Evolutionary conservation across 805 yeast genomes (phyloP).

Genomic region (Pichia deserticola): DNA sequence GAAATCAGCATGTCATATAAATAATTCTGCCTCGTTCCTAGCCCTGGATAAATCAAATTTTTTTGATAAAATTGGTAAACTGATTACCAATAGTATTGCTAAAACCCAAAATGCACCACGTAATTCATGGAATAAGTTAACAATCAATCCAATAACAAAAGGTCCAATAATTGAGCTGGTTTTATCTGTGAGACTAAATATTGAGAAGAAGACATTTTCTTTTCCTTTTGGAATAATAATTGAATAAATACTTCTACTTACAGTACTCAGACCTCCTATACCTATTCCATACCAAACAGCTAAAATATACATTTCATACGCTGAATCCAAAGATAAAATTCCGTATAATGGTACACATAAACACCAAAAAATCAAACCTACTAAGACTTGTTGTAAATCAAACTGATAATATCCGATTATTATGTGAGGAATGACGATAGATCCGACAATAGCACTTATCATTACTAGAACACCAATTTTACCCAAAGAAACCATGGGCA

Average conservation of each 20-base stretch:
- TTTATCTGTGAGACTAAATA: conserved; percentile 72
- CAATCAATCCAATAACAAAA: conserved; percentile 58
- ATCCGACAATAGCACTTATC: conserved; percentile 61
- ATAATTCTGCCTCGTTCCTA: conserved; percentile 1
- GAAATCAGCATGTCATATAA: neutral
- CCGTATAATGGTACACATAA: conserved; percentile 68
- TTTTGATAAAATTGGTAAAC: conserved; percentile 48
- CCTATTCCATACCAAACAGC: conserved; percentile 74
- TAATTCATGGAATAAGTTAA: conserved; percentile 67
- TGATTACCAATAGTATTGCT: conserved; percentile 41
- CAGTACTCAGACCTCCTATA: conserved; percentile 65
- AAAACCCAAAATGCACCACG: conserved; percentile 65
- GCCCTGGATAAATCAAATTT: conserved; percentile 37
- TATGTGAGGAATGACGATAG: conserved; percentile 46
- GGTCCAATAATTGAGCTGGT: conserved; percentile 77
- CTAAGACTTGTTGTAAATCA: conserved; percentile 41
- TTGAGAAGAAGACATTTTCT: conserved; percentile 68
- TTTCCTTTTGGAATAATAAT: conserved; percentile 66
- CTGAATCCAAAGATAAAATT: conserved; percentile 52
- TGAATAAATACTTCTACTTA: conserved; percentile 61
- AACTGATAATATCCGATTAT: conserved; percentile 31
- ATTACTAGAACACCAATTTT: conserved; percentile 59
- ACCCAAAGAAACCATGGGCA: conserved; percentile 62
- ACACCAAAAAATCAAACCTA: conserved; percentile 52
- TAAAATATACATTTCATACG: conserved; percentile 60